Conservation (phyloP, 305 asterid species). For the Fraxinus sp. region DNA sequence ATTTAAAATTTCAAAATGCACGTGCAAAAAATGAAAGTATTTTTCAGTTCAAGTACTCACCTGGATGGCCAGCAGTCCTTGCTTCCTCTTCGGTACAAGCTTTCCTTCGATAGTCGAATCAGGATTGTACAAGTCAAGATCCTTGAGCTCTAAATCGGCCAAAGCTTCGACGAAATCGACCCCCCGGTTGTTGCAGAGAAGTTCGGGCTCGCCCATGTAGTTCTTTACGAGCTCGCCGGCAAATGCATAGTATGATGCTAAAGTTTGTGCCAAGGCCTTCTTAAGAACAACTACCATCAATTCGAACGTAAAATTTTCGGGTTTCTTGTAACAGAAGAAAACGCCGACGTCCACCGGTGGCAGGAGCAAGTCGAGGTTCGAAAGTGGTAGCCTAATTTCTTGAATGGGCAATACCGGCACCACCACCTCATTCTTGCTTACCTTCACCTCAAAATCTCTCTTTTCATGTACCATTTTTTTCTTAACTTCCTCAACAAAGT, state of each 20-base stretch:
- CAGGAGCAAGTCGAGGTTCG: slow-evolving; percentile 59
- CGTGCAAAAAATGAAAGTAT: neutral
- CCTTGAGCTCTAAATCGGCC: slow-evolving; percentile 41
- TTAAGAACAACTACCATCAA: slow-evolving; percentile 30
- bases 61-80: slow-evolving; percentile 54
- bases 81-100: slow-evolving; percentile 43
- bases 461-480: slow-evolving; percentile 21
- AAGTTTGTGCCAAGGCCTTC: slow-evolving; percentile 41
- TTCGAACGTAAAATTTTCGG: slow-evolving; percentile 3
- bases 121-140: slow-evolving; percentile 45
- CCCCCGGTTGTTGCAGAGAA: slow-evolving; percentile 52
- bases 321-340: slow-evolving; percentile 40
- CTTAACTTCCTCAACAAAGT: neutral
- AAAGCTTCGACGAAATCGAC: slow-evolving; percentile 46
- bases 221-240: slow-evolving; percentile 42
- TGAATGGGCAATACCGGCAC: slow-evolving; percentile 48
- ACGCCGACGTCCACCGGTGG: slow-evolving; percentile 53
- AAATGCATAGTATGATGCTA: slow-evolving; percentile 44
- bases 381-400: slow-evolving; percentile 52
- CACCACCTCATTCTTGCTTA: slow-evolving; percentile 38
- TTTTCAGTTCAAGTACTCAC: slow-evolving; percentile 4
- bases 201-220: slow-evolving; percentile 50
- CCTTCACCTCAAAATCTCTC: slow-evolving; percentile 33
- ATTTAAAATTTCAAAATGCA: neutral
- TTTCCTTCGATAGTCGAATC: slow-evolving; percentile 42